These are phyloP conservation scores for Boletus smithii DNA, from an alignment of 1,284 basidiomycete species.

Conservation along the genomic window DNA sequence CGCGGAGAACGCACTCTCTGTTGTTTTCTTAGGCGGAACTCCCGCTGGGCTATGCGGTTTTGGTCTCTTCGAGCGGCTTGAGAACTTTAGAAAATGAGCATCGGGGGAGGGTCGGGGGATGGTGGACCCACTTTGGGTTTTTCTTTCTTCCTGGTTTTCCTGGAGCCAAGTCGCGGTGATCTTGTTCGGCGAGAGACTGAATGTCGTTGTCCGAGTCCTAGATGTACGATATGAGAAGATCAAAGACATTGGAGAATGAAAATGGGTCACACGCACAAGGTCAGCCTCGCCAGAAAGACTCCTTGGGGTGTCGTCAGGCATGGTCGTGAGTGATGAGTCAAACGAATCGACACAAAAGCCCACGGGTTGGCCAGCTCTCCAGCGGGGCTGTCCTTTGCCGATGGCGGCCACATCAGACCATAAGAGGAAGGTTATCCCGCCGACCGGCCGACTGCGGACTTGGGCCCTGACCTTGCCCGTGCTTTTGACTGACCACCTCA, in stretches of 20 bases:
- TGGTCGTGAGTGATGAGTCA: constrained; percentile 6
- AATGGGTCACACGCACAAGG: constrained; percentile 19
- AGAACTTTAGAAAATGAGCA: constrained; percentile 48
- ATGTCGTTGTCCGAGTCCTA: constrained; percentile 65
- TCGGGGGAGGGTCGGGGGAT: constrained; percentile 11
- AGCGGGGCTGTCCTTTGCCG: no score
- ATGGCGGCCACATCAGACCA: no score
- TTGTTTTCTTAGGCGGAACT: constrained; percentile 88
- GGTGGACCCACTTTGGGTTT: constrained; percentile 69
- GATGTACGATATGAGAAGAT: no score
- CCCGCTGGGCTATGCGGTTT: constrained; percentile 89
- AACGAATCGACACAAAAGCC: background rate
- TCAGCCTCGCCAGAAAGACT: constrained; percentile 29
- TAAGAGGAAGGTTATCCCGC: no score
- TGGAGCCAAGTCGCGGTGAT: constrained; percentile 38
- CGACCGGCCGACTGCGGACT: background rate
- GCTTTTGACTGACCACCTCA: no score
- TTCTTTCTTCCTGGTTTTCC: constrained; percentile 80
- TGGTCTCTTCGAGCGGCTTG: constrained; percentile 84
- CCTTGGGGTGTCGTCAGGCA: constrained; percentile 32
- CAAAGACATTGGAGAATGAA: no score
- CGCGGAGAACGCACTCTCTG: constrained; percentile 53
- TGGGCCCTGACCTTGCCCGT: no score
- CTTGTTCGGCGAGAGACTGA: constrained; percentile 48
- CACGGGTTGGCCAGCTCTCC: no score